Base-by-base conservation (phyloP, 768 basidiomycete genomes). In the Stropharia rugosoannulata region DNA sequence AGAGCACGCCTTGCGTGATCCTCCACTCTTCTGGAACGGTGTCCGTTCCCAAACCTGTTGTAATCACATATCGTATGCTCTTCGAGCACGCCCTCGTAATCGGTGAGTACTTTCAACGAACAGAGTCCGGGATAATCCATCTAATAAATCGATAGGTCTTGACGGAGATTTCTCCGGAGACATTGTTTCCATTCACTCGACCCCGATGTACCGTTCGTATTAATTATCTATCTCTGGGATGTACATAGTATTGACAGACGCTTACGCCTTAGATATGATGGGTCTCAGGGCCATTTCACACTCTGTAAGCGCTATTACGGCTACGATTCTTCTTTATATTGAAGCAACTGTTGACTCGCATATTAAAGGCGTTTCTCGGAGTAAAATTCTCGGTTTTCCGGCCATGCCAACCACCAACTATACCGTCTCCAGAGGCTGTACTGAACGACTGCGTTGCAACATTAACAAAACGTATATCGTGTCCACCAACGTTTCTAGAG, bases 401-500 rank as follows among this genome's bases (percentile, higher is more conserved):
- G 22, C 54, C 54, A 42, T 29, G 19, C 32, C 47, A 16, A 15
- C 54, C 54, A 42, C 46, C 54, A 15, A 19, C 19, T 7, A 39
- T 55, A 6, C 45, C 54, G n/a, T 38, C 45, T 10, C 46, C 54
- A 29, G 54, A 55, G 9, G 46, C 40, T 4, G 54, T 55, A 25
- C 54, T 55, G 3, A 29, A 41, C 1, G 38, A 29, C 4, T 36
- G 45, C 15, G 45, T 48, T 16, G 27, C 46, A 41, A 55, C 54
- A n/a, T 27, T 19, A 4, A 25, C 45, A 22, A 27, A 45, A 13
- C 45, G 45, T 40, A 42, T 55, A 16, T 55, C 32, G 3, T 55
- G 54, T n/a, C 37, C 54, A 4, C 54, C 54, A 6, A 35, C 54
- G 1, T 55, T 55, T 18, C 45, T 55, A 7, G 54, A 55, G 54